Conservation (phyloP, 1,139 yeast genomes). For the Pichiaceae sp. region DNA sequence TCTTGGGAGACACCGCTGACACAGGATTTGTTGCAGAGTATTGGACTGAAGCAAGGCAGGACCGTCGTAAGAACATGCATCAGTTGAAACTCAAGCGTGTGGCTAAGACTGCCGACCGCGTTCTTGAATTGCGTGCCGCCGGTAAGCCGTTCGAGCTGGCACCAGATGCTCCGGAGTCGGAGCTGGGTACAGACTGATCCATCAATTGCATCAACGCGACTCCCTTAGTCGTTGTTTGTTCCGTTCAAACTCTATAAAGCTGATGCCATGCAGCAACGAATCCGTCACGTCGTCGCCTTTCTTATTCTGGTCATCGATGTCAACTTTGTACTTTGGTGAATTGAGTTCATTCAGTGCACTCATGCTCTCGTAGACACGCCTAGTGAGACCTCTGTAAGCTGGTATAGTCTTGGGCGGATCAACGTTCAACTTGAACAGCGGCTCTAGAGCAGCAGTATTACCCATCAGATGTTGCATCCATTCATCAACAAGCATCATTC, state of each 20-base stretch:
- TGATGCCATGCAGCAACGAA: conserved; percentile 47
- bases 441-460: neutral
- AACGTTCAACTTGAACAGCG: conserved; percentile 1
- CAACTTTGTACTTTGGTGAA: conserved; percentile 3
- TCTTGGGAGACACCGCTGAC: conserved; percentile 17
- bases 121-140: conserved; percentile 13
- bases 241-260: conserved; percentile 41
- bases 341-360: conserved; percentile 11
- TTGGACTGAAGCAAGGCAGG: conserved; percentile 19
- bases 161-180: too few relatives aligned
- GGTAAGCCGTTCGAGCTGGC: conserved; percentile 14
- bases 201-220: too few relatives aligned
- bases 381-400: conserved; percentile 7
- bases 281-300: conserved; percentile 60
- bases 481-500: conserved; percentile 20
- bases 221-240: neutral
- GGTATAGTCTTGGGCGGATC: neutral
- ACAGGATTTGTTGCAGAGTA: conserved; percentile 23
- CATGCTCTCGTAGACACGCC: conserved; percentile 19
- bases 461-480: conserved; percentile 13
- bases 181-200: too few relatives aligned
- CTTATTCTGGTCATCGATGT: conserved; percentile 13
- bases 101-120: conserved; percentile 19
- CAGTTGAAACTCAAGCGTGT: conserved; percentile 19
- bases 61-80: conserved; percentile 17